These are phyloP conservation scores for Cladophialophora bantiana DNA, from an alignment of 2,329 filamentous ascomycete genomes.

Conservation along the genomic window DNA sequence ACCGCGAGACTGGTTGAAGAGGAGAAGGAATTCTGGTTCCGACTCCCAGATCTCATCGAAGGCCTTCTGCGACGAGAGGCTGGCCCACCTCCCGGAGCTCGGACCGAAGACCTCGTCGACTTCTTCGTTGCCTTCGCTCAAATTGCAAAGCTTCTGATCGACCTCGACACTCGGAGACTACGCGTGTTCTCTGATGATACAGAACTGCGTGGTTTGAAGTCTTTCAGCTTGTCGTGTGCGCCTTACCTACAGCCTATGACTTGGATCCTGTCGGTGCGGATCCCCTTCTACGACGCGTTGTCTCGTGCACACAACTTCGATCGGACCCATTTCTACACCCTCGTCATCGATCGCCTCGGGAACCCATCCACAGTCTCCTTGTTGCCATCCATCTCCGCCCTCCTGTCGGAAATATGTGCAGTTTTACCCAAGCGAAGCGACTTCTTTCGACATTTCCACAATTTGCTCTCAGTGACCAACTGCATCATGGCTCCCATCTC, in stretches of 20 bases:
- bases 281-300: slow-evolving; percentile 50
- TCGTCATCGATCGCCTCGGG: slow-evolving; percentile 28
- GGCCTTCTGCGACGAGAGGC: slow-evolving; percentile 48
- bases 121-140: slow-evolving; percentile 51
- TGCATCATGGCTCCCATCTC: slow-evolving; percentile 37
- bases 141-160: slow-evolving; percentile 51
- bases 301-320: slow-evolving; percentile 44
- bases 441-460: slow-evolving; percentile 30
- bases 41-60: slow-evolving; percentile 51
- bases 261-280: slow-evolving; percentile 47
- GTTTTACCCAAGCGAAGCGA: slow-evolving; percentile 28
- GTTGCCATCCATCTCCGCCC: slow-evolving; percentile 24
- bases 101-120: slow-evolving; percentile 46
- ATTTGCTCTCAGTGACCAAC: slow-evolving; percentile 26
- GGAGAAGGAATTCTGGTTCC: slow-evolving; percentile 55
- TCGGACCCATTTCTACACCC: slow-evolving; percentile 27
- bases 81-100: slow-evolving; percentile 31
- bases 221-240: slow-evolving; percentile 43
- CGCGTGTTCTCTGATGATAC: slow-evolving; percentile 42
- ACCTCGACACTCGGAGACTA: slow-evolving; percentile 49
- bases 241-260: slow-evolving; percentile 47
- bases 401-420: slow-evolving; percentile 30
- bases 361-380: slow-evolving; percentile 21
- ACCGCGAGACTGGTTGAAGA: slow-evolving; percentile 47
- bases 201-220: slow-evolving; percentile 39